phyloP scores from a whole-genome alignment of 352 stramenopile species.

The Phytophthora agathidicida region DNA sequence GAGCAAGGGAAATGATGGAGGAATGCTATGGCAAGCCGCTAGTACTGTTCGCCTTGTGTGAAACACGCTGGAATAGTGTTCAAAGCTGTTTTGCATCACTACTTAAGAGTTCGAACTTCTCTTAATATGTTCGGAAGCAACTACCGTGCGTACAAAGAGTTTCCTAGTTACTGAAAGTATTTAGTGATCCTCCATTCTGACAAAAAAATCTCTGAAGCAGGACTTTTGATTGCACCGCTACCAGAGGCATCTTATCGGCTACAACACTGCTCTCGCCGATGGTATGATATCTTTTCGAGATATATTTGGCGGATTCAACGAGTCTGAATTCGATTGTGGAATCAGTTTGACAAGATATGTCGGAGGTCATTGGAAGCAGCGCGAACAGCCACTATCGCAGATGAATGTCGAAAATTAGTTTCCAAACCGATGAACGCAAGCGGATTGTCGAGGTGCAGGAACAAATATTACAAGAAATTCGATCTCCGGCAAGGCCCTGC shows the following conservation, averaged over 20 bases:
- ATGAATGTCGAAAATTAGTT: neutral
- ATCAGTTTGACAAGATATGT: neutral
- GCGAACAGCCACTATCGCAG: neutral
- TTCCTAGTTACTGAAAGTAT: neutral
- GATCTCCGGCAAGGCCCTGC: no score
- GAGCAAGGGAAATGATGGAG: neutral
- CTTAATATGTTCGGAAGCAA: neutral
- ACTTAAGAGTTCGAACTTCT: constrained; percentile 1
- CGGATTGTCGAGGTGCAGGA: neutral
- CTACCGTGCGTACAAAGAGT: neutral
- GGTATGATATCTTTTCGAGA: neutral
- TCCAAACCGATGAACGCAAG: neutral
- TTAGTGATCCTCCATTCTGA: neutral
- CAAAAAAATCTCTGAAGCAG: neutral
- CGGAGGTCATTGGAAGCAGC: neutral
- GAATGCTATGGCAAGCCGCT: constrained; percentile 2
- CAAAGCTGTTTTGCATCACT: constrained; percentile 12
- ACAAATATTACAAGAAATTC: neutral
- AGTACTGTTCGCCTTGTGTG: constrained; percentile 6
- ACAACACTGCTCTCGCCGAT: neutral
- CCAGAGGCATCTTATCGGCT: neutral
- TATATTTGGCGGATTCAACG: neutral
- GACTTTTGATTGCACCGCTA: neutral
- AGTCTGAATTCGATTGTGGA: neutral
- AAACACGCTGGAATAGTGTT: constrained; percentile 11